These are phyloP conservation scores for Canna indica DNA, from an alignment of 176 grass and related monocot genomes.

Conservation along the genomic window DNA sequence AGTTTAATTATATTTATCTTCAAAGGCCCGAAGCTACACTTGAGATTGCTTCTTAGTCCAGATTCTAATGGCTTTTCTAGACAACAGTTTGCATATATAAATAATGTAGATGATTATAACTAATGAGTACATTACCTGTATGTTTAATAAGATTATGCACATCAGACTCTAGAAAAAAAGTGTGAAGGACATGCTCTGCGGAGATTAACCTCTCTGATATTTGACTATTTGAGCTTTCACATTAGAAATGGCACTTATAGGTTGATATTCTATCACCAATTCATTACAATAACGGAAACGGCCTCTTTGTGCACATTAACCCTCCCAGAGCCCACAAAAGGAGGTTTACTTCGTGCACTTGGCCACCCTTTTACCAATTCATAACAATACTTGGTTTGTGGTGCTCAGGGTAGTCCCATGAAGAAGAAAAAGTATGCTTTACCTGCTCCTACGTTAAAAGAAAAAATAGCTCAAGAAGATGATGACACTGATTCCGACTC, in stretches of 20 bases:
- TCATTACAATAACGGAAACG: background rate
- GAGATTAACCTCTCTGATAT: background rate
- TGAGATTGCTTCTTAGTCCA: background rate
- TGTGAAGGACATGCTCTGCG: background rate
- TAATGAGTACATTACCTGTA: background rate
- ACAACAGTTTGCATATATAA: background rate
- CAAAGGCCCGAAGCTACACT: background rate
- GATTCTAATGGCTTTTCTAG: background rate
- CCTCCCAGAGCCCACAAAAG: no score
- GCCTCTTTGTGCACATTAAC: no score
- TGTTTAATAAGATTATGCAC: background rate
- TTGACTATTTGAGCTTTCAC: background rate
- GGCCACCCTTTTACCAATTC: no score
- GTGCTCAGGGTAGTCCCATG: background rate
- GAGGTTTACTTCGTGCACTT: no score
- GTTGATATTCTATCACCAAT: background rate
- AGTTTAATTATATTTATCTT: background rate
- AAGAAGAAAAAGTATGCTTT: conserved; percentile 74
- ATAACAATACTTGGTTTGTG: no score
- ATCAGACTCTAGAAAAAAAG: background rate
- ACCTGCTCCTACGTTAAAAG: conserved; percentile 50
- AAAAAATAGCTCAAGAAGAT: conserved; percentile 47
- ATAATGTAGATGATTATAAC: background rate
- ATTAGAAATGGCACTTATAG: no score
- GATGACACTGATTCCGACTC: conserved; percentile 63